Conservation (phyloP, 2,329 filamentous ascomycete genomes). For the Aspergillus quadrilineatus region DNA sequence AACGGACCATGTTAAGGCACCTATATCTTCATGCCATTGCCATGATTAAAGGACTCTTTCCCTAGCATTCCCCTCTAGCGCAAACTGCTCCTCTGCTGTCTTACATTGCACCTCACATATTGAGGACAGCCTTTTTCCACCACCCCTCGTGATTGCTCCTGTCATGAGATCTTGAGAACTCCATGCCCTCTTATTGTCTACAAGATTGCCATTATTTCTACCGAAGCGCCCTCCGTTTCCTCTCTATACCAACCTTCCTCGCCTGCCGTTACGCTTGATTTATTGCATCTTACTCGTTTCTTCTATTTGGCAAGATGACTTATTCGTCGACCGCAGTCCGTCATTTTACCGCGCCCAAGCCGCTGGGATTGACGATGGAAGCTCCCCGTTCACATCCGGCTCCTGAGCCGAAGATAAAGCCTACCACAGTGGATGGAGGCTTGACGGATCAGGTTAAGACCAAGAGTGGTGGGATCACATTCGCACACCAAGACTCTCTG, state of each 20-base stretch:
- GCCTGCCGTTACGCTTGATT: constrained; percentile 71
- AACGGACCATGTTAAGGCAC: constrained; percentile 12
- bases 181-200: constrained; percentile 76
- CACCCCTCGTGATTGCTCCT: constrained; percentile 14
- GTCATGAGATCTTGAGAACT: constrained; percentile 44
- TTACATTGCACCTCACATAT: not conserved
- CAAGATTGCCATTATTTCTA: constrained; percentile 94
- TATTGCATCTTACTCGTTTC: constrained; percentile 23
- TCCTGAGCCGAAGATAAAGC: constrained; percentile 25
- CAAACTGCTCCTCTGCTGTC: not conserved
- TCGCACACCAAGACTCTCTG: constrained; percentile 81
- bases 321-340: constrained; percentile 64
- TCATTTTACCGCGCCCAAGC: constrained; percentile 69
- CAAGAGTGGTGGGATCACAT: constrained; percentile 73
- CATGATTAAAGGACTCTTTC: not conserved
- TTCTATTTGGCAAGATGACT: constrained; percentile 57
- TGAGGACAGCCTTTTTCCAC: constrained; percentile 5
- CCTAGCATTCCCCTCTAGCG: not conserved
- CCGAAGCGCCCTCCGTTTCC: constrained; percentile 80
- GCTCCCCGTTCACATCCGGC: constrained; percentile 29
- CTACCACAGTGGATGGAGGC: constrained; percentile 18
- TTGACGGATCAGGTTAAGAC: constrained; percentile 40
- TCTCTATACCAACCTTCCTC: constrained; percentile 77
- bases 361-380: constrained; percentile 69
- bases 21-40: constrained; percentile 5